Evolutionary conservation across 345 rosid species (phyloP).

Genomic region (Abelmoschus esculentus): DNA sequence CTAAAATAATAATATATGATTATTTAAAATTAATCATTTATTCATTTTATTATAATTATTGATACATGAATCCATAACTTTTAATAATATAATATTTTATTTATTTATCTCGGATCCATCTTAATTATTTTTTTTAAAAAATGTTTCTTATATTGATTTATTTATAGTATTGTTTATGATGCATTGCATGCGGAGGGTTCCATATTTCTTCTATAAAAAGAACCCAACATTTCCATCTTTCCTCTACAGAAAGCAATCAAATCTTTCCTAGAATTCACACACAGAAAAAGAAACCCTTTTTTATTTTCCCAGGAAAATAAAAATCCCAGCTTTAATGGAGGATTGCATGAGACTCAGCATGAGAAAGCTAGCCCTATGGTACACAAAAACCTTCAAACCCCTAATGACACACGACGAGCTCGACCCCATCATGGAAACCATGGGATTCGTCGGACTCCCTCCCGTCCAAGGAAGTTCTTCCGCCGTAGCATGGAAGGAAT

Average conservation of each 20-base stretch:
- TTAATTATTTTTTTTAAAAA: background rate
- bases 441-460: conserved; percentile 36
- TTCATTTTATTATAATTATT: too few species aligned
- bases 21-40: too few species aligned
- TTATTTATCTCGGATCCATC: background rate
- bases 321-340: conserved; percentile 14
- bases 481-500: conserved; percentile 29
- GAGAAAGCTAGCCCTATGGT: conserved; percentile 49
- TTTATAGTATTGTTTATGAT: background rate
- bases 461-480: conserved; percentile 9
- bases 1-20: too few species aligned
- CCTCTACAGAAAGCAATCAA: background rate
- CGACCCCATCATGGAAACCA: conserved; percentile 35
- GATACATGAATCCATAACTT: too few species aligned
- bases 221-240: background rate
- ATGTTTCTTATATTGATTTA: too few species aligned
- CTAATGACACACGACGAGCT: conserved; percentile 40
- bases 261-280: background rate
- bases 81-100: background rate
- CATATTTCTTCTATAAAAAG: background rate
- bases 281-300: background rate
- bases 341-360: conserved; percentile 33
- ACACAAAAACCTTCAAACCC: conserved; percentile 49
- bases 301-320: background rate
- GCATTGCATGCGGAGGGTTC: background rate